Base-by-base conservation (phyloP, 139 green algal species). In the Nannochloris sp. region DNA sequence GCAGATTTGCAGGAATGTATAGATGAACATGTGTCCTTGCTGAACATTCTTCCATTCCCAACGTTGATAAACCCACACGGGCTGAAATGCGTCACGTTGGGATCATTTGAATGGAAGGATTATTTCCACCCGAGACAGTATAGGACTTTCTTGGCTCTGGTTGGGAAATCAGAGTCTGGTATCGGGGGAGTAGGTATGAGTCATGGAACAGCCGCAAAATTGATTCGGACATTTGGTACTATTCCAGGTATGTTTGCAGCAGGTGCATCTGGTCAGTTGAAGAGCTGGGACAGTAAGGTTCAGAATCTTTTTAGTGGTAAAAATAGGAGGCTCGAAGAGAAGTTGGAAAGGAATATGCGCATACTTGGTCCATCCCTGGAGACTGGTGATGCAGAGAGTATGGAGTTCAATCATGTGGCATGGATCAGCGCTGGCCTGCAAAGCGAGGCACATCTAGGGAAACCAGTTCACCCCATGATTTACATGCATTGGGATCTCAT, bases 1-100 rank as follows among this genome's bases (percentile, higher is more conserved):
- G 6, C 58, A 2, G 58, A 64, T 51, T 57, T 64, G 58, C 58
- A 64, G 58, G n/a, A 64, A 28, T 64, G 14, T 31, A 28, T 51
- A 17, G 56, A 14, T 31, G 20, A 49, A 8, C 12, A 29, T 64
- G 25, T 64, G 5, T 50, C 58, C 9, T 64, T 8, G 58, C 20
- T 64, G 14, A 23, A 64, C 23, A 64, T 64, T 56, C 20, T 49
- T 20, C 25, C 58, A n/a, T 25, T 59, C 12, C 33, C 60, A 20
- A 66, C 46, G 6, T n/a, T 25, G 23, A 44, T 4, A 30, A 23
- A 6, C 40, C 60, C 60, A 17, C n/a, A 25, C 26, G 60, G 31
- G 14, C 23, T 26, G 13, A 9, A 26, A 16, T 28, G 51, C 30
- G 25, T 66, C 33, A 56, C 13, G 33, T 20, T 26, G 25, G 33